phyloP scores from a whole-genome alignment of 2,329 filamentous ascomycete species.

The Apiospora koreana region DNA sequence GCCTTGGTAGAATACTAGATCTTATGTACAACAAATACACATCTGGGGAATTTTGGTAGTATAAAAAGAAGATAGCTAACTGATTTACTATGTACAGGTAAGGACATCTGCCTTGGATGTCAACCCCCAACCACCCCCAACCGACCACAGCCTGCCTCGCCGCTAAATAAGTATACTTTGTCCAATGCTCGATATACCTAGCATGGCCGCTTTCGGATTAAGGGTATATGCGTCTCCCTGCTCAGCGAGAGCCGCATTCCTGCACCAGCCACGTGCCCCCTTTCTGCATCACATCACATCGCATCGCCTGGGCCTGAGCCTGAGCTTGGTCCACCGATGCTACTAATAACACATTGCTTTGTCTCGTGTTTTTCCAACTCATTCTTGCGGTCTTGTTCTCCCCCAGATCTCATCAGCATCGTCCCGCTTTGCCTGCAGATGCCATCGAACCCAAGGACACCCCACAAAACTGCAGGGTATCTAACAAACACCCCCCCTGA shows the following conservation, averaged over 20 bases:
- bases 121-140: not conserved
- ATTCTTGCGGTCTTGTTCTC: not conserved
- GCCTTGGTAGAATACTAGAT: not conserved
- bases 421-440: not conserved
- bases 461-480: constrained; percentile 11
- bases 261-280: not conserved
- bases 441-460: constrained; percentile 7
- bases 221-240: not conserved
- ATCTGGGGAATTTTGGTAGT: not conserved
- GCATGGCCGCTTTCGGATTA: not conserved
- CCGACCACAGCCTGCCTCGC: not conserved
- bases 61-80: not conserved
- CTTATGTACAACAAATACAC: not conserved
- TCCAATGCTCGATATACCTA: not conserved
- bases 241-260: not conserved
- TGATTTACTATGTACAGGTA: not conserved
- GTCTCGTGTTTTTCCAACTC: not conserved
- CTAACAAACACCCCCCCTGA: constrained; percentile 8
- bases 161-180: not conserved
- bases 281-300: no score
- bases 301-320: not conserved
- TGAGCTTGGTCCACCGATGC: not conserved
- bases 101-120: not conserved
- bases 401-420: not conserved
- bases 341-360: not conserved